Percentiles rank a stretch among this genome's conserved stretches.
These are phyloP conservation scores for Hypoxylon lenormandii DNA, from an alignment of 495 filamentous ascomycete genomes.

Conservation along the genomic window DNA sequence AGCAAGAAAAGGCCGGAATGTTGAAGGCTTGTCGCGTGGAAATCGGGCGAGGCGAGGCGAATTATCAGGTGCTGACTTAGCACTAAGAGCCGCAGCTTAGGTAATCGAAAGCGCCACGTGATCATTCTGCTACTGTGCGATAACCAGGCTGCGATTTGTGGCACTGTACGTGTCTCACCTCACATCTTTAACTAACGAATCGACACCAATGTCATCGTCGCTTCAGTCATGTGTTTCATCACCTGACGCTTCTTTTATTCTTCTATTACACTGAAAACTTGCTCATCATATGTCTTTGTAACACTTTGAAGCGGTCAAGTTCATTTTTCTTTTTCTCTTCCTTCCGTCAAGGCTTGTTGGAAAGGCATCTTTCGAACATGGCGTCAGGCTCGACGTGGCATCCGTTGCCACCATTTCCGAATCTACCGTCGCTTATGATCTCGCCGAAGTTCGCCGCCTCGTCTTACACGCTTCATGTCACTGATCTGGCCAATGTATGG, in stretches of 20 bases:
- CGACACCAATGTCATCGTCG: neutral
- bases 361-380: constrained; percentile 9
- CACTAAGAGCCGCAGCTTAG: neutral
- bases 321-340: neutral
- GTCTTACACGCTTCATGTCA: constrained; percentile 79
- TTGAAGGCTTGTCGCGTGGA: no score
- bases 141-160: neutral
- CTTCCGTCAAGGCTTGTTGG: neutral
- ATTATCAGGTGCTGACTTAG: no score
- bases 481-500: constrained; percentile 91
- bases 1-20: no score
- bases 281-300: neutral
- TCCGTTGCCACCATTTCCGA: constrained; percentile 47
- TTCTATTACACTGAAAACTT: neutral
- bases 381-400: constrained; percentile 42
- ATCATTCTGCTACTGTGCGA: neutral
- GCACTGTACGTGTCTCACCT: constrained; percentile 19
- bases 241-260: neutral
- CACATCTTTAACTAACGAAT: constrained; percentile 15
- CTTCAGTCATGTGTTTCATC: neutral
- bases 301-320: neutral
- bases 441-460: constrained; percentile 54
- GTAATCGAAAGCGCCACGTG: no score
- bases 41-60: no score
- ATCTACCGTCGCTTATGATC: constrained; percentile 59